A percentile compares a stretch with the other conserved stretches of the same genome.
phyloP scores from a whole-genome alignment of 2,329 filamentous ascomycete species.

The Thermoascus crustaceus region DNA sequence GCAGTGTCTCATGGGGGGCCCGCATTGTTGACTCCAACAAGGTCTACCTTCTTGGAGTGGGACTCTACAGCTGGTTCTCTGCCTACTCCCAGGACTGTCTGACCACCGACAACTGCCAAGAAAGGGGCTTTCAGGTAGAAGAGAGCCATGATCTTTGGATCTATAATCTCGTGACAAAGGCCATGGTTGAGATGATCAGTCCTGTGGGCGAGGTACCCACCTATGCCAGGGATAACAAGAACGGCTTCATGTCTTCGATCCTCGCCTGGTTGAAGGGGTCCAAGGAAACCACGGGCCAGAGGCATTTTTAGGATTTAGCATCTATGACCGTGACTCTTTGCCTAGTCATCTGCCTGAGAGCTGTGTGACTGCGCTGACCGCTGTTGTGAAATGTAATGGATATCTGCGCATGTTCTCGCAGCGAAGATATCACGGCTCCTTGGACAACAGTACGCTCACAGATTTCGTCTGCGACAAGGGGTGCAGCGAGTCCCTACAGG shows the following conservation, averaged over 20 bases:
- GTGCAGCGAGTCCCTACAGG: constrained; percentile 7
- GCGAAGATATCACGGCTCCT: no score
- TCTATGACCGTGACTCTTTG: constrained; percentile 7
- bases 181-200: constrained; percentile 14
- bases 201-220: constrained; percentile 11
- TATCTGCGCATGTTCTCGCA: no score
- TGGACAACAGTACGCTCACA: constrained; percentile 8
- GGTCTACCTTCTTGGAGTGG: constrained; percentile 54
- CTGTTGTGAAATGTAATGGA: no score
- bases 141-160: constrained; percentile 14
- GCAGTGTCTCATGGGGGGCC: constrained; percentile 48
- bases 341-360: no score
- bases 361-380: no score
- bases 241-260: constrained; percentile 15
- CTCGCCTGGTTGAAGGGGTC: constrained; percentile 13
- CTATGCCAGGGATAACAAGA: constrained; percentile 10
- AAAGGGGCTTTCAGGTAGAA: constrained; percentile 12
- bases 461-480: constrained; percentile 10
- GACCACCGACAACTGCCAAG: constrained; percentile 41
- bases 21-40: constrained; percentile 50
- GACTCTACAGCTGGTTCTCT: constrained; percentile 57
- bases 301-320: constrained; percentile 9
- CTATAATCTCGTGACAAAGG: constrained; percentile 18
- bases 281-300: constrained; percentile 7
- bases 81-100: constrained; percentile 48